Evolutionary conservation across 2,329 filamentous ascomycete species (phyloP), one percentile per base, ranked within the genome.

Genomic region (Ceratocystis eucalypticola): DNA sequence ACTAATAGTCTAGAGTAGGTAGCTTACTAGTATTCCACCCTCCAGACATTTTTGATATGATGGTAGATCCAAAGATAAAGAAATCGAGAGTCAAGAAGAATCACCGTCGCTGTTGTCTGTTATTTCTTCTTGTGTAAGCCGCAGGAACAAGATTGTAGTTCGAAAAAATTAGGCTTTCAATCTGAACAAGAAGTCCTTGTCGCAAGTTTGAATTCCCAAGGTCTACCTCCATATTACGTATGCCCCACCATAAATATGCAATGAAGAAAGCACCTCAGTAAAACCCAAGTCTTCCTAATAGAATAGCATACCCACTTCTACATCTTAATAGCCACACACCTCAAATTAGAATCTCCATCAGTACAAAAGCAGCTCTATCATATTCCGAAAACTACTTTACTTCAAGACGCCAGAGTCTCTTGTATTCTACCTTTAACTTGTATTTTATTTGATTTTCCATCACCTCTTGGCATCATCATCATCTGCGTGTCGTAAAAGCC

Each of bases 1-100:
- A 25, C 5, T n/a, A 48, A 53, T 2, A 30, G 37, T 10, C 20
- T 59, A 22, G 41, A 5, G 22, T 15, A 10, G 5, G 17, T 37
- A 28, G 37, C 82, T 74, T 74, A 86, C 84, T 96, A 48, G 93
- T 97, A 77, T 95, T 96, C 93, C 93, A 97, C 70, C 93, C 92
- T 71, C 86, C 88, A 48, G 66, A 67, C 66, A 67, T 67, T 50
- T 46, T 48, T 46, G 37, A 22, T 59, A 4, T 50, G 41, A n/a
- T 33, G 22, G n/a, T 61, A 64, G 5, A 25, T 22, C 5, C 10
- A 25, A 15, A 7, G 22, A 53, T 53, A 10, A 12, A 53, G 48
- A 53, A 20, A 25, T 15, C 6, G 22, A 53, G 25, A 20, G 22
- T 28, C 20, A 28, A 53, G 8, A 5, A 22, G 48, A 41, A 37